Base-by-base conservation (phyloP, 306 rosid species). In the Aeschynomene evenia region DNA sequence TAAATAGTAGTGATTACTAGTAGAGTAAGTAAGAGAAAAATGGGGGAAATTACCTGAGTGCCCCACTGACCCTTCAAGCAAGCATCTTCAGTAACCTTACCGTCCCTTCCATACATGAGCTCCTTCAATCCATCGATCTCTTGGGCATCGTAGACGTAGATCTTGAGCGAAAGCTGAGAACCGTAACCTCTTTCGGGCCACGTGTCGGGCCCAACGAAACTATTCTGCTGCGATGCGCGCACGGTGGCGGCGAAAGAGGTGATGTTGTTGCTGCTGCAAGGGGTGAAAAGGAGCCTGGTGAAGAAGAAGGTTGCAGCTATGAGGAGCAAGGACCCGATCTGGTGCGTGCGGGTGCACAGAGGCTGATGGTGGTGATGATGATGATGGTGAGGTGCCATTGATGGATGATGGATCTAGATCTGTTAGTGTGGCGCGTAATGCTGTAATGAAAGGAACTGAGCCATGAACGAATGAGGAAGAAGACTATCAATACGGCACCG, bases 41-140 rank as follows among this genome's bases (percentile, higher is more conserved):
- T 6, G 37, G 6, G 36, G 14, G 66, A 43, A 54, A 45, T 71
- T 63, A 91, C 99, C 96, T 94, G 97, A 85, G 95, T 88, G 61
- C 97, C 99, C 99, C 99, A 94, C 69, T 94, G 97, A 72, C 97
- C 97, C 72, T 84, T 94, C 78, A 85, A 68, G 79, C 99, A 94
- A 77, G 83, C 72, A 28, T 77, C 56, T 45, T 84, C 73, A 0
- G 83, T 80, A 77, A 94, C 84, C 70, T 71, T 72, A 29, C 97
- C 95, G 12, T 89, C 91, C 48, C 90, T 71, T 15, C 97, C 97
- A 48, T 50, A 77, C 87, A 94, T 46, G 73, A 94, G 81, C 26
- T 77, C 66, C 53, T 82, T 84, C 74, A 91, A 82, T 9, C 95
- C 97, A 43, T 84, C 79, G 77, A 88, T 84, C 83, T 94, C 97